Percentiles rank a stretch among this genome's conserved stretches.
phyloP scores from a whole-genome alignment of 495 filamentous ascomycete species.

The Corynascus novoguineensis region DNA sequence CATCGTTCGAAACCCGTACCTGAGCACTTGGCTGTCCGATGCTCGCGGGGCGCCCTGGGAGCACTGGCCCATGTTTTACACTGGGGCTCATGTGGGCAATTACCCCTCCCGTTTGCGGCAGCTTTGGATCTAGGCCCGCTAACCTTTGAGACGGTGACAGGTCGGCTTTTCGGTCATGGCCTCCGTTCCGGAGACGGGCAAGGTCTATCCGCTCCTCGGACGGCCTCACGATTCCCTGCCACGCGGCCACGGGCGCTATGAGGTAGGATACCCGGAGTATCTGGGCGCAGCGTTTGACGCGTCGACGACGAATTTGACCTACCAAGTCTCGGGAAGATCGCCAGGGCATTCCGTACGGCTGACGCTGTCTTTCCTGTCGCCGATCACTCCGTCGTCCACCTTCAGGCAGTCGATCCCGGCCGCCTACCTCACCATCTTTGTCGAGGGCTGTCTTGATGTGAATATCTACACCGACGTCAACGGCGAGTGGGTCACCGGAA shows the following conservation, averaged over 20 bases:
- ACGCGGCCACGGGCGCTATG: constrained; percentile 46
- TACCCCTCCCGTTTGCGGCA: neutral
- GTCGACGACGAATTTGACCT: constrained; percentile 88
- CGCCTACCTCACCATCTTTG: constrained; percentile 72
- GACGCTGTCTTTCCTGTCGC: constrained; percentile 81
- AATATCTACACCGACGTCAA: constrained; percentile 84
- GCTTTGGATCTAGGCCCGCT: neutral
- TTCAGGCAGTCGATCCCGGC: constrained; percentile 87
- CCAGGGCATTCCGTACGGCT: constrained; percentile 47
- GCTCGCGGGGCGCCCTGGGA: constrained; percentile 82
- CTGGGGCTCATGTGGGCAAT: constrained; percentile 56
- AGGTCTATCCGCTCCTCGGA: constrained; percentile 82
- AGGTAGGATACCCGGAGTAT: constrained; percentile 65
- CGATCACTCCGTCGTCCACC: constrained; percentile 88
- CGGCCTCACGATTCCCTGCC: constrained; percentile 76
- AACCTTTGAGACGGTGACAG: constrained; percentile 27
- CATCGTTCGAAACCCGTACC: constrained; percentile 85
- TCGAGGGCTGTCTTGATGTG: constrained; percentile 65
- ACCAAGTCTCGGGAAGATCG: constrained; percentile 54
- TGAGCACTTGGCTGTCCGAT: constrained; percentile 79
- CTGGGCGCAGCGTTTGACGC: constrained; percentile 80
- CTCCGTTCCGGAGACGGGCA: constrained; percentile 59
- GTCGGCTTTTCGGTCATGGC: constrained; percentile 79
- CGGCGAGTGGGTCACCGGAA: constrained; percentile 82
- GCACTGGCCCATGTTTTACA: constrained; percentile 94